Conservation (phyloP, 1,139 yeast species). For the Starmera stellimalicola region DNA sequence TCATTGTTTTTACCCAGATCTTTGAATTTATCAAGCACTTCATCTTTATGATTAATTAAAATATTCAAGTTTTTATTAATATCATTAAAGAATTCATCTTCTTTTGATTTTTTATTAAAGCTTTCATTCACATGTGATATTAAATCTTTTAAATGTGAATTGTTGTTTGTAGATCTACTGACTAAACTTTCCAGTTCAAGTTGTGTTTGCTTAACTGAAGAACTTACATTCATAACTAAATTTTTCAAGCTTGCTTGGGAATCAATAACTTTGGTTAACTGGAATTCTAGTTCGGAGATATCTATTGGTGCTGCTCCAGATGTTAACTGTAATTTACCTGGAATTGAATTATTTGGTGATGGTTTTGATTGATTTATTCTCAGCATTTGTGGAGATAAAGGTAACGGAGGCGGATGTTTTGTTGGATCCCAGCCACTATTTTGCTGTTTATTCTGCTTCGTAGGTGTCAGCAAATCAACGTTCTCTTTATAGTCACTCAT, state of each 20-base stretch:
- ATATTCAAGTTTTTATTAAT: background rate
- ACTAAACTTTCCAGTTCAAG: conserved; percentile 30
- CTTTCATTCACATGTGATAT: conserved; percentile 14
- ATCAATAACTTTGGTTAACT: conserved; percentile 21
- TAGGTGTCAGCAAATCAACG: conserved; percentile 3
- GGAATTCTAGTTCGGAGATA: conserved; percentile 21
- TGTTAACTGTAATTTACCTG: conserved; percentile 17
- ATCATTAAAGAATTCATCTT: background rate
- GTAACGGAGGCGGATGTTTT: conserved; percentile 29
- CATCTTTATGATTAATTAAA: background rate
- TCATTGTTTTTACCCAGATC: background rate
- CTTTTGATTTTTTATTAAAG: background rate
- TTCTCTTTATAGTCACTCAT: too few relatives aligned
- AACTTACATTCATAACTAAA: conserved; percentile 22
- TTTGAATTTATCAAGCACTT: background rate
- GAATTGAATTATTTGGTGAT: conserved; percentile 13
- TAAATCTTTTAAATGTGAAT: conserved; percentile 27
- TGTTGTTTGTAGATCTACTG: conserved; percentile 33
- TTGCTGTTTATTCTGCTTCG: conserved; percentile 5
- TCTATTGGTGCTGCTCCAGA: conserved; percentile 7
- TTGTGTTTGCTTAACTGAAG: conserved; percentile 28
- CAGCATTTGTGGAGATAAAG: conserved; percentile 21
- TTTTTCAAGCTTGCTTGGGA: conserved; percentile 19
- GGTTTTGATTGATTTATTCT: conserved; percentile 9
- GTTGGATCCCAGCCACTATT: conserved; percentile 24